These are phyloP conservation scores for Ophidiomyces ophidiicola DNA, from an alignment of 2,329 filamentous ascomycete genomes.

Conservation along the genomic window DNA sequence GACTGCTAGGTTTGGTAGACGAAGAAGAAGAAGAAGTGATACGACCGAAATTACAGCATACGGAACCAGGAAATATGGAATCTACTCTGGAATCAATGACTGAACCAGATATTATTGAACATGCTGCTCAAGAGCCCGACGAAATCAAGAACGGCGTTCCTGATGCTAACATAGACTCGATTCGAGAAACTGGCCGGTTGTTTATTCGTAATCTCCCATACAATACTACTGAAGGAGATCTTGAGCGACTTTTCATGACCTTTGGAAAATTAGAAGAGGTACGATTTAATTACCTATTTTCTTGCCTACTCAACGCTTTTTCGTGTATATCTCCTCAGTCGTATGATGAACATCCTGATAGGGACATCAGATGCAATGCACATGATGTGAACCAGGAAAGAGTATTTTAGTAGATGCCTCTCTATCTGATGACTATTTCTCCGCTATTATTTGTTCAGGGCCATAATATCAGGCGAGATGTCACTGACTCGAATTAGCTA, in stretches of 20 bases:
- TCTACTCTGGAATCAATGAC: neutral
- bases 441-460: conserved; percentile 19
- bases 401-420: conserved; percentile 99
- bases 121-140: conserved; percentile 17
- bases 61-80: neutral
- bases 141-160: conserved; percentile 29
- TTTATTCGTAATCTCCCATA: conserved; percentile 87
- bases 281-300: conserved; percentile 38
- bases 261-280: conserved; percentile 81
- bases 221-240: conserved; percentile 61
- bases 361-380: conserved; percentile 98
- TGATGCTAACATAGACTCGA: conserved; percentile 45
- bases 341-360: conserved; percentile 98
- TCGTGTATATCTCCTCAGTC: conserved; percentile 16
- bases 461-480: conserved; percentile 8
- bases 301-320: conserved; percentile 5
- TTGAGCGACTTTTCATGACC: conserved; percentile 55
- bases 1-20: conserved; percentile 71
- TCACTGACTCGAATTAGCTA: conserved; percentile 45
- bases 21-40: conserved; percentile 38
- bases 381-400: conserved; percentile 82
- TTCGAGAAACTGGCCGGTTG: conserved; percentile 61
- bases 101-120: conserved; percentile 1
- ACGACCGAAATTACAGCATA: neutral
- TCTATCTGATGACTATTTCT: conserved; percentile 54